phyloP scores from a whole-genome alignment of 2,329 filamentous ascomycete genomes.

The Aaosphaeria arxii region DNA sequence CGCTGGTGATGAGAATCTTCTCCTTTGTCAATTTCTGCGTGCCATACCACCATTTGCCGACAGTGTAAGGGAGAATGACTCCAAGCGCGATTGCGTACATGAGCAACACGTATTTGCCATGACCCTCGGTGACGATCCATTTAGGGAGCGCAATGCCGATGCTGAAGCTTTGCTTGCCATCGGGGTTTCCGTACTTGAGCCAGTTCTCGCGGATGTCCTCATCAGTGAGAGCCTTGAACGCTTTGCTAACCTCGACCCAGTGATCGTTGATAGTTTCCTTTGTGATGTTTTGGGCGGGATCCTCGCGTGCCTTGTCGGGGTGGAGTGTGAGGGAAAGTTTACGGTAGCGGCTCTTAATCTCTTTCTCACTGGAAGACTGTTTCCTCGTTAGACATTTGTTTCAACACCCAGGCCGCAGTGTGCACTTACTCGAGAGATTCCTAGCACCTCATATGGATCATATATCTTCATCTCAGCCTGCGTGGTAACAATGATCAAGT shows the following conservation, averaged over 20 bases:
- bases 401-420: neutral
- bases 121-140: constrained; percentile 88
- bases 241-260: constrained; percentile 95
- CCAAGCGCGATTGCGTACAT: constrained; percentile 87
- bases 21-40: constrained; percentile 92
- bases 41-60: constrained; percentile 99
- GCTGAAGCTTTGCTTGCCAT: constrained; percentile 97
- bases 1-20: constrained; percentile 86
- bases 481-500: constrained; percentile 80
- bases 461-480: constrained; percentile 73
- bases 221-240: constrained; percentile 95
- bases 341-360: constrained; percentile 90
- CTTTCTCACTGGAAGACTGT: constrained; percentile 77
- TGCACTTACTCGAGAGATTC: constrained; percentile 69
- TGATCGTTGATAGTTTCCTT: constrained; percentile 76
- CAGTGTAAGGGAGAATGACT: constrained; percentile 85
- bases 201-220: constrained; percentile 98
- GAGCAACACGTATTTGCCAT: constrained; percentile 90
- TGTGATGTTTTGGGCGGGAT: constrained; percentile 85
- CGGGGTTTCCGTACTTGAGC: constrained; percentile 91
- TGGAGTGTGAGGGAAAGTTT: constrained; percentile 81
- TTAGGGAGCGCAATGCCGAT: constrained; percentile 95
- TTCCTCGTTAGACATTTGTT: constrained; percentile 16
- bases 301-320: constrained; percentile 86
- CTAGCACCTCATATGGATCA: constrained; percentile 95